Evolutionary conservation across 2,329 filamentous ascomycete species (phyloP), one percentile per base, ranked within the genome.

Genomic region (Aspergillus thermomutatus): DNA sequence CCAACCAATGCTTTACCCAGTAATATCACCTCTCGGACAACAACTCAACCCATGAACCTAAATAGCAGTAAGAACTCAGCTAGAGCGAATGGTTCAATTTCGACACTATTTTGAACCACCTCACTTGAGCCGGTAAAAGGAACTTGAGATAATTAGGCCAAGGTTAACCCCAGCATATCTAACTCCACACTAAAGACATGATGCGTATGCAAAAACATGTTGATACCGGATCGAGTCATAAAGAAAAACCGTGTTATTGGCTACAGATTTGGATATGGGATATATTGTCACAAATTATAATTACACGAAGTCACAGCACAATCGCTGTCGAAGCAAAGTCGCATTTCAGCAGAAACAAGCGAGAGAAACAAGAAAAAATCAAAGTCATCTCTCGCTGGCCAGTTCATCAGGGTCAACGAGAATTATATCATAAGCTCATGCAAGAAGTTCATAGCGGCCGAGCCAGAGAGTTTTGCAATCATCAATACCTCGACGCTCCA

Each of bases 301-400:
- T 10, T 25, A 45, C 41, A 45, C n/a, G 19, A 45, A 23, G 41
- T 23, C 6, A 37, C 31, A 17, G 17, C 14, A 37, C 31, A 34
- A 37, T 37, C 14, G 14, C 31, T 14, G 14, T 37, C 5, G 14
- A 14, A 37, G 11, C 14, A 17, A 17, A 37, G 31, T 3, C 2
- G 31, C 31, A 37, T 3, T 17, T 37, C 14, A 46, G 25, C 27
- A 25, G 17, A 49, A 10, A n/a, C n/a, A 21, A 41, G 21, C 60
- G 55, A 63, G 60, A 63, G 45, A 59, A 61, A 63, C 55, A 58
- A 50, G 41, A 49, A 55, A 60, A 59, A 55, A 57, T 56, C 61
- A 58, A 62, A 58, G 46, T 46, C 43, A 21, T 53, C 28, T 50
- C 49, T 54, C 47, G 43, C 41, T 47, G 49, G 56, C 52, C 49